Evolutionary conservation across 2,329 filamentous ascomycete species (phyloP), one percentile per base, ranked within the genome.

Genomic region (Scleromitrula shiraiana): DNA sequence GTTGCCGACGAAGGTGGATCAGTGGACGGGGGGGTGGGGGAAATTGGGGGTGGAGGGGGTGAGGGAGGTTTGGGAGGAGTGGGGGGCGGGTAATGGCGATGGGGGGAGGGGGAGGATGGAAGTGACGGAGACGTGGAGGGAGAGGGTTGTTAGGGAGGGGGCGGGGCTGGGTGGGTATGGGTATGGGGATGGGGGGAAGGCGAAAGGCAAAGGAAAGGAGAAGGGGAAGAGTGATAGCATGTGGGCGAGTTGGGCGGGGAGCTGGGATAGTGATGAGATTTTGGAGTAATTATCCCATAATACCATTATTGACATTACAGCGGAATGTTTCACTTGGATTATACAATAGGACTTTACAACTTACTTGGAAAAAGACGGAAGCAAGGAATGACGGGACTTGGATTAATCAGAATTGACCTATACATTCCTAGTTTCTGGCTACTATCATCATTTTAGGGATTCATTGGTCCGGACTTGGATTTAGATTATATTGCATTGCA

Each of bases 1-100:
- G 1, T 68, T 82, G 38, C 78, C 79, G 3, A 72, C 79, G 49
- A 82, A 82, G 65, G 58, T 82, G 10, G 78, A 83, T 59, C 71
- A 82, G 56, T 82, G 78, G 78, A 59, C 68, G 7, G 60, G 60
- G 2, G 37, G 53, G 17, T 46, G 10, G 30, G 30, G 6, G 29
- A 36, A 15, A 33, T 50, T 7, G 46, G 27, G 24, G 32, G 47
- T 30, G 35, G 44, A 33, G 42, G 39, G 38, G 19, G 24, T 33
- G 19, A 36, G 26, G 20, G 32, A 22, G 14, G 29, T 30, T 39
- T 38, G 35, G 43, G 20, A 46, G 10, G 43, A 46, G 33, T n/a
- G n/a, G n/a, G n/a, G n/a, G n/a, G n/a, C n/a, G n/a, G n/a, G n/a
- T n/a, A n/a, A n/a, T n/a, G n/a, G n/a, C n/a, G n/a, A n/a, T n/a